phyloP scores from a whole-genome alignment of 805 yeast species.

The Ascoidea tarda region DNA sequence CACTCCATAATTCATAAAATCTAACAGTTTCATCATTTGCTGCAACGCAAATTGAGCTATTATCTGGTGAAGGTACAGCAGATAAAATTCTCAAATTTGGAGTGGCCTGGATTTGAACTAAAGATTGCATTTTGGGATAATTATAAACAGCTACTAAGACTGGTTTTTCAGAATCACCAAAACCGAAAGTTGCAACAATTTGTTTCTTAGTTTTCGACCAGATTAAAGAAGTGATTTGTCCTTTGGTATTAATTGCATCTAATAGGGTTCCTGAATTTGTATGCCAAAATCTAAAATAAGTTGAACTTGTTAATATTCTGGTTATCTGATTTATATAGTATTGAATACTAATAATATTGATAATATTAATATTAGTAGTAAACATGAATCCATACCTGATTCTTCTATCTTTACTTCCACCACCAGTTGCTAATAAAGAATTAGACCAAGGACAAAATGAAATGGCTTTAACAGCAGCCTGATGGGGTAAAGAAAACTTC shows the following conservation, averaged over 20 bases:
- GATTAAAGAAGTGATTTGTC: conserved; percentile 65
- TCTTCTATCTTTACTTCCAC: conserved; percentile 72
- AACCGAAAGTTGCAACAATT: conserved; percentile 72
- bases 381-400: conserved; percentile 18
- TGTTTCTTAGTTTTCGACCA: conserved; percentile 63
- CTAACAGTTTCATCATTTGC: conserved; percentile 68
- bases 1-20: conserved; percentile 61
- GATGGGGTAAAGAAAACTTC: conserved; percentile 42
- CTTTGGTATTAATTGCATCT: conserved; percentile 37
- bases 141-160: conserved; percentile 43
- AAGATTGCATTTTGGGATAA: conserved; percentile 46
- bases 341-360: background rate
- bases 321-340: no score
- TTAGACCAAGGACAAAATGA: conserved; percentile 88
- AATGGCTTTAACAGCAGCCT: conserved; percentile 82
- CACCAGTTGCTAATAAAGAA: conserved; percentile 76
- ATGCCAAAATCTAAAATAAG: conserved; percentile 59
- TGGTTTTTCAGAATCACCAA: conserved; percentile 39
- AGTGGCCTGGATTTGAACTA: conserved; percentile 34
- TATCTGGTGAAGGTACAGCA: conserved; percentile 55
- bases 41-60: conserved; percentile 51
- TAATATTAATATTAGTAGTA: background rate
- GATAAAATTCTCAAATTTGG: conserved; percentile 46
- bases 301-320: background rate
- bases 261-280: conserved; percentile 62